Base-by-base conservation (phyloP, 2,329 filamentous ascomycete genomes). In the Stagonosporopsis tanaceti region DNA sequence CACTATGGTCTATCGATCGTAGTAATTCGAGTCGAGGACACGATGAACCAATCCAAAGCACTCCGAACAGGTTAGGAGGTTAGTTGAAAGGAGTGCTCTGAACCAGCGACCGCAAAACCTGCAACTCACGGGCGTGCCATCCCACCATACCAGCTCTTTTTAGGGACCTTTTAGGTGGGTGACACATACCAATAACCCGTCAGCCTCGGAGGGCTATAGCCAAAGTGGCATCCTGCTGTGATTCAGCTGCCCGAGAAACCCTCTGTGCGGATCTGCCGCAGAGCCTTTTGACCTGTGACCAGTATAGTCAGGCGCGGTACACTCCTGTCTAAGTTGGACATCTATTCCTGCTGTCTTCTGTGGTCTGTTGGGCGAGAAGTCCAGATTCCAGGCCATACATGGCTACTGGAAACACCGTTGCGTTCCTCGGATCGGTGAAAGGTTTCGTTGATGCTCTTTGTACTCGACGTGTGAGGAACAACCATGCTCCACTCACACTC, bases 171-270 rank as follows among this genome's bases (percentile, higher is more conserved):
- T 50, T 32, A 42, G 47, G 54, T 58, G 51, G 50, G 44, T 57
- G 47, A 59, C 59, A 55, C 54, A 55, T 55, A 59, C 51, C 51
- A 57, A 38, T 32, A 30, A 59, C 56, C 56, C 59, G 55, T 56
- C 53, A 14, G 32, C 55, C 35, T 42, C 32, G 9, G 14, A 7
- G 14, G 39, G 37, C 41, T 24, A 34, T 45, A 41, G 28, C 41
- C 14, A 42, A 41, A 47, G n/a, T 24, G 46, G 28, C 25, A 24
- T 28, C 35, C 40, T 50, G 53, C 35, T 56, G 28, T 42, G 37
- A 15, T 55, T 46, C 40, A 55, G 46, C 22, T 45, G 32, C 27
- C 34, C 12, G 34, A 14, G 45, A 24, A n/a, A 9, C n/a, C 12
- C 41, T 22, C 24, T n/a, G 8, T 37, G 24, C 25, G 22, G 24